These are phyloP conservation scores for Penicillium concentricum DNA, from an alignment of 2,329 filamentous ascomycete genomes.

Conservation along the genomic window DNA sequence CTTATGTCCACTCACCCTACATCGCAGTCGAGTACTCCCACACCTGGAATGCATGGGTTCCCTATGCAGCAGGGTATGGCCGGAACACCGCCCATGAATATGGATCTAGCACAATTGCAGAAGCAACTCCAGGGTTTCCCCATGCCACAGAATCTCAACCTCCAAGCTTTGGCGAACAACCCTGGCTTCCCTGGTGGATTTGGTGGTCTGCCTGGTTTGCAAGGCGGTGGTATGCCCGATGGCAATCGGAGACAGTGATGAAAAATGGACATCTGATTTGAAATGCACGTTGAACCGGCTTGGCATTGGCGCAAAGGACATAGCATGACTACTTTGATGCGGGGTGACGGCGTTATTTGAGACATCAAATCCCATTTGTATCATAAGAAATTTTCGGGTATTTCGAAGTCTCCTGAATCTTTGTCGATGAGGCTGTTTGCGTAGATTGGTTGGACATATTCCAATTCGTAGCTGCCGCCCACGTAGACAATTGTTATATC, in stretches of 20 bases:
- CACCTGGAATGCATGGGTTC: conserved; percentile 39
- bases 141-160: conserved; percentile 36
- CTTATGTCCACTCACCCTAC: conserved; percentile 49
- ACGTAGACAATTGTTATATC: background rate
- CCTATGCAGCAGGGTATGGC: conserved; percentile 46
- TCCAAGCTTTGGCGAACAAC: conserved; percentile 40
- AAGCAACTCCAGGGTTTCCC: conserved; percentile 41
- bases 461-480: background rate
- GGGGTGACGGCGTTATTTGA: conserved; percentile 15
- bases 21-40: conserved; percentile 27
- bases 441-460: background rate
- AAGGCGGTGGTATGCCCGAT: conserved; percentile 37
- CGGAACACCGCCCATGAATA: conserved; percentile 47
- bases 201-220: conserved; percentile 35
- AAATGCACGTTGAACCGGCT: conserved; percentile 10
- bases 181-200: conserved; percentile 32
- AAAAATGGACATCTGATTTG: background rate
- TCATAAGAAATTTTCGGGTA: conserved; percentile 11
- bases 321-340: conserved; percentile 13
- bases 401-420: conserved; percentile 1
- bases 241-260: conserved; percentile 57
- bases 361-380: conserved; percentile 16
- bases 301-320: conserved; percentile 22
- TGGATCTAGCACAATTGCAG: conserved; percentile 39
- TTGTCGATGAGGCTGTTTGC: background rate